Conservation (phyloP, 2,329 filamentous ascomycete genomes). For the Claviceps quebecensis region DNA sequence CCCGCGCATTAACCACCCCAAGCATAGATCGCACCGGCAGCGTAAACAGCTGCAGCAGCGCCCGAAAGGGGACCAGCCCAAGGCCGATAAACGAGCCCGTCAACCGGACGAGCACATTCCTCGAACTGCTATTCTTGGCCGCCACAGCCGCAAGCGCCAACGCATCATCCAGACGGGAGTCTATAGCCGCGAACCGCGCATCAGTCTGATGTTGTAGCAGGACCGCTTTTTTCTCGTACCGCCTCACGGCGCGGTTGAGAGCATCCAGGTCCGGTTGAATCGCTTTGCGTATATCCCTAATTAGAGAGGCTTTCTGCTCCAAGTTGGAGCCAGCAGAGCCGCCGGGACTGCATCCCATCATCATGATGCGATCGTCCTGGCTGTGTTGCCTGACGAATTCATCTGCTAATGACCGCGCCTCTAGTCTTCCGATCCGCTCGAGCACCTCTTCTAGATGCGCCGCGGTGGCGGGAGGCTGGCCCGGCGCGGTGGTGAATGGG, state of each 20-base stretch:
- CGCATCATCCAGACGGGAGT: slow-evolving; percentile 60
- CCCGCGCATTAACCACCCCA: slow-evolving; percentile 18
- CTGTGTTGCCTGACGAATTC: slow-evolving; percentile 14
- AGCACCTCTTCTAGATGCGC: slow-evolving; percentile 42
- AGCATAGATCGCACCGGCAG: slow-evolving; percentile 28
- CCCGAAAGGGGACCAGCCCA: slow-evolving; percentile 28
- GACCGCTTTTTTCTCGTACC: slow-evolving; percentile 80
- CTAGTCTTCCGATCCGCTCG: slow-evolving; percentile 55
- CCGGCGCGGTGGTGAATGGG: slow-evolving; percentile 21
- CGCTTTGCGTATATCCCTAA: slow-evolving; percentile 46
- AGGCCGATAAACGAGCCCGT: slow-evolving; percentile 21
- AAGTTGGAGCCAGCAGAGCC: slow-evolving; percentile 15
- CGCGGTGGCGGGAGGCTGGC: slow-evolving; percentile 13
- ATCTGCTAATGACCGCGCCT: slow-evolving; percentile 31
- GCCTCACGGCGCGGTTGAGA: slow-evolving; percentile 72
- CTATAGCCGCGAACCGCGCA: slow-evolving; percentile 55
- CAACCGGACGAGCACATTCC: slow-evolving; percentile 23
- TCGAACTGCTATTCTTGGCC: slow-evolving; percentile 33
- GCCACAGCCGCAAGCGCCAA: slow-evolving; percentile 69
- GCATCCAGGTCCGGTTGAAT: slow-evolving; percentile 77
- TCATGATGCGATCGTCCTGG: slow-evolving; percentile 11
- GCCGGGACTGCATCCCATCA: slow-evolving; percentile 4
- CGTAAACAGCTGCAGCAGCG: slow-evolving; percentile 24
- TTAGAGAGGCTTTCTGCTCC: slow-evolving; percentile 29
- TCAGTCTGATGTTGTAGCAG: slow-evolving; percentile 65